Evolutionary conservation across 257 asterid genomes (phyloP), one percentile per base, ranked within the genome.

Genomic region (Solanum habrochaites): DNA sequence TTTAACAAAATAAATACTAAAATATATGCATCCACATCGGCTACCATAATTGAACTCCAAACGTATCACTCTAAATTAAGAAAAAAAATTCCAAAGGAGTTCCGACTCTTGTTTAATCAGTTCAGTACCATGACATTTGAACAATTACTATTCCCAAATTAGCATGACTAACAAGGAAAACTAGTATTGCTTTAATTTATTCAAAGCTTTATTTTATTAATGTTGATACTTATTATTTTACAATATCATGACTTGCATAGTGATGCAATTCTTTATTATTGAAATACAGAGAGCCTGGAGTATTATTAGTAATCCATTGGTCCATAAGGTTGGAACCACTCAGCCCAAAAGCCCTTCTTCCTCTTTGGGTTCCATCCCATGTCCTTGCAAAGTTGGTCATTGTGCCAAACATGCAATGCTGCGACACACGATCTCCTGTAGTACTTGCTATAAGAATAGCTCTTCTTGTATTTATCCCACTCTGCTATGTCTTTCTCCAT

Each of bases 331-430:
- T 52, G 23, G 23, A 16, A 52, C 62, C 62, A 52, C 23, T 52
- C 62, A 52, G 23, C 62, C 23, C 23, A 52, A 52, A 52, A 16
- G 0, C 93, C 91, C 62, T 83, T 91, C 78, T 93, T 93, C 73
- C 93, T 83, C 35, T 74, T 86, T 5, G 90, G 93, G 47, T 91
- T 91, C 88, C 89, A 88, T n/a, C 93, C 93, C 92, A 94, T 93
- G 80, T 94, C 95, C 87, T 67, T 88, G 43, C 94, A 94, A 21
- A 94, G 78, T 82, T 86, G 92, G 87, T 94, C 95, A 62, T 89
- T 89, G 82, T 86, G 90, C 94, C 94, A 94, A 81, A 93, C 85
- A 23, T 91, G 91, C 58, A 91, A 21, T 18, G 89, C 85, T 23
- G 80, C 91, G 6, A 92, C 35, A 84, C 93, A 89, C 31, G 91